phyloP scores from a whole-genome alignment of 768 basidiomycete genomes.

The Coprinellus aureogranulatus region DNA sequence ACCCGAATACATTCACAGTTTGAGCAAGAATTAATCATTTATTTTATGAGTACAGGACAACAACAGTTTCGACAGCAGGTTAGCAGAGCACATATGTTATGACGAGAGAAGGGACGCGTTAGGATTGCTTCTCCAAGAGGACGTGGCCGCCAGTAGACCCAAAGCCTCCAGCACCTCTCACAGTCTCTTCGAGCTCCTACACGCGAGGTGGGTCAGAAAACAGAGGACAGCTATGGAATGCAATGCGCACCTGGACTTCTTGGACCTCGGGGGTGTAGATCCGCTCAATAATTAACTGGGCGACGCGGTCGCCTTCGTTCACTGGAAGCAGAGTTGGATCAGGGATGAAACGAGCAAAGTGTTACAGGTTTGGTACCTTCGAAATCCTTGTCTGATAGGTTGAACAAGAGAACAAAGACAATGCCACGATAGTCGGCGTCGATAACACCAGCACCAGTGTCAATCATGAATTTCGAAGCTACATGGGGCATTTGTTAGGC shows the following conservation, averaged over 20 bases:
- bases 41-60: constrained; percentile 1
- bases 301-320: constrained; percentile 90
- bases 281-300: constrained; percentile 89
- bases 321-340: constrained; percentile 45
- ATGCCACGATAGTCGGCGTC: constrained; percentile 95
- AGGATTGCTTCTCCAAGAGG: constrained; percentile 32
- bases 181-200: constrained; percentile 82
- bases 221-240: constrained; percentile 8
- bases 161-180: constrained; percentile 83
- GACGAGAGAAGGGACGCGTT: constrained; percentile 2
- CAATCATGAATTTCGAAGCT: constrained; percentile 98
- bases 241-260: constrained; percentile 73
- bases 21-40: not conserved
- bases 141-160: constrained; percentile 91
- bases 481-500: constrained; percentile 1
- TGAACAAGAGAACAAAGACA: constrained; percentile 90
- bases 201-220: not conserved
- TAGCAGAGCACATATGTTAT: constrained; percentile 8
- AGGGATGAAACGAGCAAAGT: too few relatives aligned
- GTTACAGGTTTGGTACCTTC: constrained; percentile 60
- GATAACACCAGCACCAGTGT: constrained; percentile 95
- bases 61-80: not conserved
- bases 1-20: not conserved
- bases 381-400: constrained; percentile 87
- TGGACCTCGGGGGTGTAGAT: constrained; percentile 83